Conservation (phyloP, 1,139 yeast species). For the Hansenula lynferdii region DNA sequence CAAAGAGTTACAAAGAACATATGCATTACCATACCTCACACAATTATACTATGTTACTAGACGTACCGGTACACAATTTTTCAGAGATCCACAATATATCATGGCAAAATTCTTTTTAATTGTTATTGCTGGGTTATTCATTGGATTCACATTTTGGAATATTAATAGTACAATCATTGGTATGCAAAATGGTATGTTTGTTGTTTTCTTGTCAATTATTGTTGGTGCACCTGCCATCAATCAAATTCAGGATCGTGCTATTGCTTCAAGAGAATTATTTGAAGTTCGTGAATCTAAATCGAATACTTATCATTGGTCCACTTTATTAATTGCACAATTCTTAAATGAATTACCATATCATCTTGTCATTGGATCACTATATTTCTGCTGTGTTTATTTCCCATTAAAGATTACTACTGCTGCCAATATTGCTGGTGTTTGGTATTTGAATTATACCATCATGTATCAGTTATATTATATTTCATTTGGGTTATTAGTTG, state of each 20-base stretch:
- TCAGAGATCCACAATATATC: conserved; percentile 36
- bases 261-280: conserved; percentile 43
- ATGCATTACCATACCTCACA: conserved; percentile 28
- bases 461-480: conserved; percentile 53
- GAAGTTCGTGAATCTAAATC: conserved; percentile 57
- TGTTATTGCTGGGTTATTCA: conserved; percentile 39
- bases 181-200: conserved; percentile 47
- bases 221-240: conserved; percentile 47
- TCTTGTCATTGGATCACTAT: conserved; percentile 44
- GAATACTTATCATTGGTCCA: conserved; percentile 57
- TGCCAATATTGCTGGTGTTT: conserved; percentile 50
- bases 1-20: conserved; percentile 17
- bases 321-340: conserved; percentile 43
- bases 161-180: conserved; percentile 44
- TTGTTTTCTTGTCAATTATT: conserved; percentile 43
- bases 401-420: conserved; percentile 46
- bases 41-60: conserved; percentile 27
- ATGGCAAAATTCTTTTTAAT: conserved; percentile 32
- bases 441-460: conserved; percentile 46
- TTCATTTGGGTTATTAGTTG: conserved; percentile 48
- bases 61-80: conserved; percentile 32
- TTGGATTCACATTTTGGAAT: conserved; percentile 53
- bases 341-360: conserved; percentile 52
- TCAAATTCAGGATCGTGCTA: conserved; percentile 52
- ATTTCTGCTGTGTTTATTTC: conserved; percentile 52